Evolutionary conservation across 441 rosid species (phyloP).

Genomic region (Populus hybrid): DNA sequence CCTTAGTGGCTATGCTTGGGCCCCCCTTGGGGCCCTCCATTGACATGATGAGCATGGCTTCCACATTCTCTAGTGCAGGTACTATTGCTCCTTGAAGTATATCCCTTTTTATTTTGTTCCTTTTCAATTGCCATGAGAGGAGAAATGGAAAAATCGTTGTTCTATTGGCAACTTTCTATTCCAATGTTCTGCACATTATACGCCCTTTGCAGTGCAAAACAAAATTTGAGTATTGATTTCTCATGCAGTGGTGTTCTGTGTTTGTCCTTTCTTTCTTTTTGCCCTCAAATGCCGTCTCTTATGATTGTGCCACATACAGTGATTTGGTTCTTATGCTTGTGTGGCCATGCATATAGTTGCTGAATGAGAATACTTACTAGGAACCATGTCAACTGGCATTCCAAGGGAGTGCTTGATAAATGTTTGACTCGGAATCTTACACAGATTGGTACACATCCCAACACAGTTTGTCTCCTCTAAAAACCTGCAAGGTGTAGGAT

Average conservation of each 20-base stretch:
- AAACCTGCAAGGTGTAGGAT: constrained; percentile 47
- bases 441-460: constrained; percentile 89
- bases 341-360: background rate
- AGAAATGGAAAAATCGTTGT: constrained; percentile 9
- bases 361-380: constrained; percentile 49
- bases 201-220: background rate
- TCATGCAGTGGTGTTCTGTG: background rate
- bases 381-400: constrained; percentile 86
- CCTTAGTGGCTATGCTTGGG: constrained; percentile 61
- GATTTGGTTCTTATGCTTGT: background rate
- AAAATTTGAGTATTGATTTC: background rate
- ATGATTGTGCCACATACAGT: background rate
- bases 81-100: constrained; percentile 33
- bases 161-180: constrained; percentile 1
- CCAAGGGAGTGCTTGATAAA: constrained; percentile 80
- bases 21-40: constrained; percentile 30
- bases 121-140: constrained; percentile 21
- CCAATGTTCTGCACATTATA: background rate
- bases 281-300: background rate
- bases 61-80: constrained; percentile 59
- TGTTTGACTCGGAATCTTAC: constrained; percentile 72
- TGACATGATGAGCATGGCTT: constrained; percentile 50
- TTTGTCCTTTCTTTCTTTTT: background rate
- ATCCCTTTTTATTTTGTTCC: constrained; percentile 17
- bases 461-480: constrained; percentile 82